A percentile compares a stretch with the other conserved stretches of the same genome.
Conservation (phyloP, 805 yeast genomes). For the Kodamaea kakaduensis region DNA sequence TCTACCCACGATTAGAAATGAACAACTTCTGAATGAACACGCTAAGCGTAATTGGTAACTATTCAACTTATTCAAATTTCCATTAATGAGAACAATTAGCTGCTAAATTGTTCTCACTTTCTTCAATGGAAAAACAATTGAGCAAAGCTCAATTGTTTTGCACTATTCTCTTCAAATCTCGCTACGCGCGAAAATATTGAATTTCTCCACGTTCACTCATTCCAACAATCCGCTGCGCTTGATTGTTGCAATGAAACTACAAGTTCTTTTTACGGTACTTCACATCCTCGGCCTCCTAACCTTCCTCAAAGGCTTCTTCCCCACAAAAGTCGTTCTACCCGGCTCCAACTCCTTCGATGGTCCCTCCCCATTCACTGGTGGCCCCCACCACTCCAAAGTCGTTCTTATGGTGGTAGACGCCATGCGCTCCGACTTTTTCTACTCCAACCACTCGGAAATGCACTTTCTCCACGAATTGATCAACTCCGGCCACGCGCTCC, state of each 20-base stretch:
- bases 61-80: too few relatives aligned
- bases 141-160: too few relatives aligned
- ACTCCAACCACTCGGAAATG: conserved; percentile 62
- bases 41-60: too few relatives aligned
- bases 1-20: too few relatives aligned
- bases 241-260: conserved; percentile 16
- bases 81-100: not conserved
- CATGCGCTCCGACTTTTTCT: conserved; percentile 82
- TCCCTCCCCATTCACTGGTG: conserved; percentile 18
- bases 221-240: conserved; percentile 3
- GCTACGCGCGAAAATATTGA: too few relatives aligned
- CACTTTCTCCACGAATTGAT: conserved; percentile 60
- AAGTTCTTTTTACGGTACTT: conserved; percentile 9
- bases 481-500: conserved; percentile 66
- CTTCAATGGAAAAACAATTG: not conserved
- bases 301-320: conserved; percentile 85
- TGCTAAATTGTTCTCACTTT: not conserved
- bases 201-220: not conserved
- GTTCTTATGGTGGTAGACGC: conserved; percentile 92
- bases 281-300: conserved; percentile 47
- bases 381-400: conserved; percentile 58
- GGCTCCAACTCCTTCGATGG: conserved; percentile 44
- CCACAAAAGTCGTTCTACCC: conserved; percentile 73
- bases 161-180: too few relatives aligned
- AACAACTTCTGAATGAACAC: too few relatives aligned